These are phyloP conservation scores for Chaetomium globosum DNA, from an alignment of 2,329 filamentous ascomycete species.

Conservation along the genomic window DNA sequence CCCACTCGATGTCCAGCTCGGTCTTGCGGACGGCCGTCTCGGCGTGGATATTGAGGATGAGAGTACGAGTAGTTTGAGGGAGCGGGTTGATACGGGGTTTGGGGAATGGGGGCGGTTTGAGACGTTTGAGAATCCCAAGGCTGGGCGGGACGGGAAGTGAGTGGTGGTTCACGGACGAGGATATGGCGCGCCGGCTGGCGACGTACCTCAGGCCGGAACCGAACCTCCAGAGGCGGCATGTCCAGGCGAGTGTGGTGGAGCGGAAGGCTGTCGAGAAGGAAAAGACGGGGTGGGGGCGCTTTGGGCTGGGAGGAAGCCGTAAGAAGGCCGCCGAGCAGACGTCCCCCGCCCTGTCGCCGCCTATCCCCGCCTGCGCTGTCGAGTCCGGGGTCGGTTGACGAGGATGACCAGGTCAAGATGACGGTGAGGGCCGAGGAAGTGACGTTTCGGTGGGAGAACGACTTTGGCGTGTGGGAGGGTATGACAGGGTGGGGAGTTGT, in stretches of 20 bases:
- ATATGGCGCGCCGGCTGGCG: conserved; percentile 51
- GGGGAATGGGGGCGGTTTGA: conserved; percentile 52
- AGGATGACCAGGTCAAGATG: conserved; percentile 44
- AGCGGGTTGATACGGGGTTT: conserved; percentile 38
- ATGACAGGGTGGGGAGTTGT: conserved; percentile 55
- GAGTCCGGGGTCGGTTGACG: conserved; percentile 7
- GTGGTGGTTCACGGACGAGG: conserved; percentile 54
- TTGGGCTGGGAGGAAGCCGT: conserved; percentile 41
- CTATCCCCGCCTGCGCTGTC: conserved; percentile 20
- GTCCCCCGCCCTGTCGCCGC: conserved; percentile 9
- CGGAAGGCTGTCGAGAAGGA: conserved; percentile 43
- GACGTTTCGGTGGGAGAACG: conserved; percentile 55
- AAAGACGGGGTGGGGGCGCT: conserved; percentile 22
- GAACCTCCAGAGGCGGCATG: conserved; percentile 38
- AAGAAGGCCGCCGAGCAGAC: conserved; percentile 24
- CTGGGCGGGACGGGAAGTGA: conserved; percentile 1
- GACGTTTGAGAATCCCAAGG: conserved; percentile 38
- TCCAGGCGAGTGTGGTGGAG: conserved; percentile 41
- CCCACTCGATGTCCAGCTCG: conserved; percentile 79
- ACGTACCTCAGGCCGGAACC: conserved; percentile 47
- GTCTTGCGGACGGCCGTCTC: conserved; percentile 84
- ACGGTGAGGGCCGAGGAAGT: conserved; percentile 50
- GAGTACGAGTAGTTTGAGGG: no score
- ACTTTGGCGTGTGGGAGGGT: conserved; percentile 56
- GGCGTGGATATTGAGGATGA: conserved; percentile 70